Conservation (phyloP, 768 basidiomycete species). For the Dioszegia crocea region DNA sequence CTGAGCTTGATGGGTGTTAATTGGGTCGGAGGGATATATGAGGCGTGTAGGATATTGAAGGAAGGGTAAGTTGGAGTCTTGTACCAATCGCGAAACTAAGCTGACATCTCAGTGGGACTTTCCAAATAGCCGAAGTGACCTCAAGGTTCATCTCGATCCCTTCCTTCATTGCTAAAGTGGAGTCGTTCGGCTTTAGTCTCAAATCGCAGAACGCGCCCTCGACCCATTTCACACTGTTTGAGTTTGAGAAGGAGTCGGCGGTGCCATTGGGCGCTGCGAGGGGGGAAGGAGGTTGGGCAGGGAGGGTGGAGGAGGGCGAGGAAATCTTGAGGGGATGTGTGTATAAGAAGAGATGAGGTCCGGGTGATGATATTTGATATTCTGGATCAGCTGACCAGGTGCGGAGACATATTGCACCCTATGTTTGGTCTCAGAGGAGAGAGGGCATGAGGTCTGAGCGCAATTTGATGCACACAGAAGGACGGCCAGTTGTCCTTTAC, state of each 20-base stretch:
- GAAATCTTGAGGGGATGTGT: constrained; percentile 49
- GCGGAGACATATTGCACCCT: no score
- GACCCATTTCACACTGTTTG: constrained; percentile 50
- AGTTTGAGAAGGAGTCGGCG: constrained; percentile 38
- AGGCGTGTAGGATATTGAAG: constrained; percentile 82
- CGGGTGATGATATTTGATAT: no score
- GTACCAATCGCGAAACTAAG: not conserved
- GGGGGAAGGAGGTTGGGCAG: constrained; percentile 43
- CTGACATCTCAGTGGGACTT: constrained; percentile 31
- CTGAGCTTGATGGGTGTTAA: constrained; percentile 96
- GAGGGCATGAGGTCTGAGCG: no score
- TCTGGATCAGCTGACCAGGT: no score
- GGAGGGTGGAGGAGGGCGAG: constrained; percentile 44
- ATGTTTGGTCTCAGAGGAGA: no score
- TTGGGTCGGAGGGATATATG: constrained; percentile 84
- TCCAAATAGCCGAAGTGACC: constrained; percentile 50
- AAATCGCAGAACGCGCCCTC: constrained; percentile 46
- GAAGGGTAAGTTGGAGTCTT: constrained; percentile 59
- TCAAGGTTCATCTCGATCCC: constrained; percentile 47
- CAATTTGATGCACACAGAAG: no score
- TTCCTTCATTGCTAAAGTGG: constrained; percentile 40
- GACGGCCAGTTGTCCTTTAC: no score
- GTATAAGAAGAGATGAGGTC: constrained; percentile 40
- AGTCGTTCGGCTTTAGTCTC: constrained; percentile 47
- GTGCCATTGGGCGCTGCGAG: constrained; percentile 37